phyloP scores from a whole-genome alignment of 2,329 filamentous ascomycete genomes.

The Diaporthe helianthi region DNA sequence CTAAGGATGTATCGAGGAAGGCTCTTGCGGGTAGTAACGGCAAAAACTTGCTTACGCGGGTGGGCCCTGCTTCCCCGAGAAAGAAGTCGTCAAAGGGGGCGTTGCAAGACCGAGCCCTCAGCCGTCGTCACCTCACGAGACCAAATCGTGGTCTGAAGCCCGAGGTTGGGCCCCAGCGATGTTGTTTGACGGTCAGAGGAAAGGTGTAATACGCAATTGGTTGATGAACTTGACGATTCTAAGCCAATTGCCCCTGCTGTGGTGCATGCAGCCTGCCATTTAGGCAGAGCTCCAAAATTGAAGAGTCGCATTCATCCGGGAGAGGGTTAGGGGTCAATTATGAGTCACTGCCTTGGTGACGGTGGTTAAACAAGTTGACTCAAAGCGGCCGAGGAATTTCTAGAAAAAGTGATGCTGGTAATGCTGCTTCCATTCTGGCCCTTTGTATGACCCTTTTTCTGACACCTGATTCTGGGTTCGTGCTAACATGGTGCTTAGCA shows the following conservation, averaged over 20 bases:
- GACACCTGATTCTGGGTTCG: background rate
- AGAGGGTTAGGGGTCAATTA: background rate
- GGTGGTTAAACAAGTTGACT: background rate
- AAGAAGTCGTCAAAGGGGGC: constrained; percentile 9
- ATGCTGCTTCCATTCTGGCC: background rate
- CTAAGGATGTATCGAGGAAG: background rate
- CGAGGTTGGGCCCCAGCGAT: background rate
- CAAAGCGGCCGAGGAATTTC: background rate
- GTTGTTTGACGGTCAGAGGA: background rate
- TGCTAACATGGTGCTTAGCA: background rate
- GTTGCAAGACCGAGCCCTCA: constrained; percentile 7
- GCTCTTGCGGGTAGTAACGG: constrained; percentile 3
- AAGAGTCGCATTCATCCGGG: background rate
- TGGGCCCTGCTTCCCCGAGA: background rate
- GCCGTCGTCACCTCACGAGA: constrained; percentile 14
- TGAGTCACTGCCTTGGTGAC: too few species aligned
- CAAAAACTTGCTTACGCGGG: constrained; percentile 24
- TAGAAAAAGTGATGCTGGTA: background rate
- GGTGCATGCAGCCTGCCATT: background rate
- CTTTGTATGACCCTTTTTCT: background rate
- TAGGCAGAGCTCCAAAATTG: background rate
- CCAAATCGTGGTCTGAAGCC: background rate
- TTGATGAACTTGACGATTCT: background rate
- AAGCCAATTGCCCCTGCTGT: background rate
- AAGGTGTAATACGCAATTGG: constrained; percentile 21